Base-by-base conservation (phyloP, 2,329 filamentous ascomycete species). In the Diaporthe ampelina region DNA sequence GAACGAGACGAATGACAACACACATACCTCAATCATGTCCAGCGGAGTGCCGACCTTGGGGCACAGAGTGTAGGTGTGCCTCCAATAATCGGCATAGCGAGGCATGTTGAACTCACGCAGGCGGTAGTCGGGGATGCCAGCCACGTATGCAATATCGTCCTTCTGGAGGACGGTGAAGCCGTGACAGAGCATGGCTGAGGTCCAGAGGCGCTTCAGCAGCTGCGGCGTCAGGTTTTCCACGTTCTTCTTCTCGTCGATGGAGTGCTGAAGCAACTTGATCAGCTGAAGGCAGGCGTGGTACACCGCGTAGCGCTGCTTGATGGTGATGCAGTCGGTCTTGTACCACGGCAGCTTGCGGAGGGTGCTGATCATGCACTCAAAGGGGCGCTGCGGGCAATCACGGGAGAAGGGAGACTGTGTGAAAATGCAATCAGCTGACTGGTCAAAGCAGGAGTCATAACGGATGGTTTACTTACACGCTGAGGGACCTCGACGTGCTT, bases 361-460 rank as follows among this genome's bases (percentile, higher is more conserved):
- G 0, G 89, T 92, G 79, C 89, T 91, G 77, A 93, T 91, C 78
- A 93, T 84, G 79, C 87, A 91, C 82, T 93, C 91, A 73, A 89
- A 93, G 1, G 91, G 88, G 19, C 91, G 88, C 81, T 93, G 91
- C 0, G 91, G 90, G 77, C 90, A 92, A 35, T 91, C 86, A 73
- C 85, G 87, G 11, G 89, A 87, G 79, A 90, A 93, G 0, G 89
- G 88, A 17, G 90, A 90, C 90, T 92, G 54, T 29, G 13, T 19
- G 40, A 4, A 50, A 54, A 13, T 2, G 29, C 15, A 58, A 75
- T 45, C 29, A 77, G 56, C 45, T 37, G 74, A 56, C 35, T 76
- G 72, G 29, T 67, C 24, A 11, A 58, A 54, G 21, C 5, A 24
- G 59, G 59, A 9, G 35, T 11, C 37, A 13, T 8, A n/a, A 9